These are phyloP conservation scores for Penicillium griseofulvum DNA, from an alignment of 2,329 filamentous ascomycete species.

Conservation along the genomic window DNA sequence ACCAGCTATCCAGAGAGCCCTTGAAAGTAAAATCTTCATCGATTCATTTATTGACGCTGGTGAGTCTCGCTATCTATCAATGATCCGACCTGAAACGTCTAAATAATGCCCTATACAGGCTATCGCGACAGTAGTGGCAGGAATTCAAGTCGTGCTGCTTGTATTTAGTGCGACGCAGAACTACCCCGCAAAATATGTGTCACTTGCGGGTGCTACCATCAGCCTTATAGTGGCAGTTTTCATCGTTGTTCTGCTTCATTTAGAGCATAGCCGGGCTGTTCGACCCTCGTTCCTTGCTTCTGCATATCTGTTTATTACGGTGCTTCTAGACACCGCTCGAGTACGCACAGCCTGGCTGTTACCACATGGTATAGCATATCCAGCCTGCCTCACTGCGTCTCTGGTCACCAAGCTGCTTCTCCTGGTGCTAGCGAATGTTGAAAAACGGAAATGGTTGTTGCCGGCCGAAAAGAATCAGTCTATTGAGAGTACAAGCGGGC, in stretches of 20 bases:
- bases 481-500: slow-evolving; percentile 47
- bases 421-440: slow-evolving; percentile 37
- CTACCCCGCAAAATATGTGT: not conserved
- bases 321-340: slow-evolving; percentile 43
- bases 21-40: slow-evolving; percentile 13
- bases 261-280: slow-evolving; percentile 29
- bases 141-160: not conserved
- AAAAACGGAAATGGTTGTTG: slow-evolving; percentile 36
- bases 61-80: not conserved
- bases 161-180: not conserved
- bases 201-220: slow-evolving; percentile 8
- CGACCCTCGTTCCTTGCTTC: slow-evolving; percentile 32
- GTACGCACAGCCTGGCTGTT: slow-evolving; percentile 41
- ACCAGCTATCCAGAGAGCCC: slow-evolving; percentile 10
- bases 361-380: slow-evolving; percentile 25
- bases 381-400: slow-evolving; percentile 34
- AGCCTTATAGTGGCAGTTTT: slow-evolving; percentile 18
- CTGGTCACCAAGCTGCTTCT: slow-evolving; percentile 39
- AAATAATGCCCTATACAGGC: not conserved
- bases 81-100: not conserved
- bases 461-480: slow-evolving; percentile 35
- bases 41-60: slow-evolving; percentile 8
- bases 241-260: slow-evolving; percentile 16
- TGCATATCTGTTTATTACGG: slow-evolving; percentile 43
- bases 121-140: not conserved